phyloP scores from a whole-genome alignment of 768 basidiomycete species.

The Mycena albidolilacea region DNA sequence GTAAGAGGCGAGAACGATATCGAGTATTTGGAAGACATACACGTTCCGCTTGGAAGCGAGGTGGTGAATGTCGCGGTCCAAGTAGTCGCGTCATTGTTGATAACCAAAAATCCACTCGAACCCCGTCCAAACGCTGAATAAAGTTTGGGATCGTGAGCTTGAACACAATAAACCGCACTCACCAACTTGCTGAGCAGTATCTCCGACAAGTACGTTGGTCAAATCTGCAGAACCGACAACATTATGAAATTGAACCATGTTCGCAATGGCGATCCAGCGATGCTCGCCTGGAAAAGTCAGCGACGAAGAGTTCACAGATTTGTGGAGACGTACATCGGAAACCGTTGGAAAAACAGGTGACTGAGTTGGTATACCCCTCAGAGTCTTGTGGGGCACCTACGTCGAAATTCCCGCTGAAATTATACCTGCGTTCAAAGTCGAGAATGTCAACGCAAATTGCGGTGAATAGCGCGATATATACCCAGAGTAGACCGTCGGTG shows the following conservation, averaged over 20 bases:
- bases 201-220: slow-evolving; percentile 36
- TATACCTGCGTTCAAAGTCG: slow-evolving; percentile 30
- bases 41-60: slow-evolving; percentile 56
- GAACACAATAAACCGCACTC: slow-evolving; percentile 46
- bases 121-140: slow-evolving; percentile 42
- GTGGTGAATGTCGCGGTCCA: slow-evolving; percentile 59
- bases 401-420: slow-evolving; percentile 37
- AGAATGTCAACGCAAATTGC: slow-evolving; percentile 37
- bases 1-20: not conserved
- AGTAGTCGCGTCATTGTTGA: slow-evolving; percentile 57
- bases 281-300: slow-evolving; percentile 20
- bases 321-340: slow-evolving; percentile 48
- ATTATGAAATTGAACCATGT: slow-evolving; percentile 37
- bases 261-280: slow-evolving; percentile 33
- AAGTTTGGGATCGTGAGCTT: slow-evolving; percentile 45
- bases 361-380: slow-evolving; percentile 50
- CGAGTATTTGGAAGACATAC: slow-evolving; percentile 39
- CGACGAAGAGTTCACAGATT: not conserved
- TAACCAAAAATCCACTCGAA: slow-evolving; percentile 57
- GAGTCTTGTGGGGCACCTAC: slow-evolving; percentile 54
- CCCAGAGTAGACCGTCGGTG: slow-evolving; percentile 57
- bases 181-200: slow-evolving; percentile 49
- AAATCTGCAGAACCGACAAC: slow-evolving; percentile 32
- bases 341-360: slow-evolving; percentile 50
- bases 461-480: slow-evolving; percentile 40